Percentiles rank a stretch among this genome's conserved stretches.
Conservation (phyloP, 495 filamentous ascomycete species). For the Penicillium paxilli region DNA sequence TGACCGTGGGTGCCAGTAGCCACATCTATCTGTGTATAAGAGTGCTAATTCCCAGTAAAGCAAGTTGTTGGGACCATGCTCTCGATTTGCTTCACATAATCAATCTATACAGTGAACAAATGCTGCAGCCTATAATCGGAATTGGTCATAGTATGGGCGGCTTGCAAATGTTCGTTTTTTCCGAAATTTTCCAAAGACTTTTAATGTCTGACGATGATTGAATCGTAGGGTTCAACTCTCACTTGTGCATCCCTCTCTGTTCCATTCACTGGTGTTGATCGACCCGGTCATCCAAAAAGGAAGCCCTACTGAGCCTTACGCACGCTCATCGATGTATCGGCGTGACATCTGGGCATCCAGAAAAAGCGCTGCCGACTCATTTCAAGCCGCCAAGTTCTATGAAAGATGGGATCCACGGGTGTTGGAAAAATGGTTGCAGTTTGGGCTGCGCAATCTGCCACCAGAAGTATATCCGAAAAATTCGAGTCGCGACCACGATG, state of each 20-base stretch:
- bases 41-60: conserved; percentile 18
- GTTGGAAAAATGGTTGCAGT: conserved; percentile 51
- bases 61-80: conserved; percentile 69
- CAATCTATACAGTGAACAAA: conserved; percentile 56
- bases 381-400: conserved; percentile 46
- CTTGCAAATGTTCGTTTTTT: conserved; percentile 43
- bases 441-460: conserved; percentile 55
- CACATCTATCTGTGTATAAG: no score
- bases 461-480: conserved; percentile 38
- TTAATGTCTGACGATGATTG: conserved; percentile 33
- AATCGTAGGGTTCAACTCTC: conserved; percentile 42
- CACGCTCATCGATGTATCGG: conserved; percentile 45
- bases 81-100: conserved; percentile 72
- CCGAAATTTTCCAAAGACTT: neutral
- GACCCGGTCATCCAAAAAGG: conserved; percentile 65
- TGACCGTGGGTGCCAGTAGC: conserved; percentile 4
- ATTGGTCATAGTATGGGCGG: conserved; percentile 78
- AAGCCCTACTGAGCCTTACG: neutral
- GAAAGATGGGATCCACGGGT: conserved; percentile 60
- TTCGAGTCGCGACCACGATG: neutral
- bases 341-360: conserved; percentile 61
- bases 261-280: conserved; percentile 65
- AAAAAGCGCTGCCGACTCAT: conserved; percentile 48
- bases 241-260: conserved; percentile 70
- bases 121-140: conserved; percentile 72